These are phyloP conservation scores for Salinomyces thailandicus DNA, from an alignment of 2,329 filamentous ascomycete species.

Conservation along the genomic window DNA sequence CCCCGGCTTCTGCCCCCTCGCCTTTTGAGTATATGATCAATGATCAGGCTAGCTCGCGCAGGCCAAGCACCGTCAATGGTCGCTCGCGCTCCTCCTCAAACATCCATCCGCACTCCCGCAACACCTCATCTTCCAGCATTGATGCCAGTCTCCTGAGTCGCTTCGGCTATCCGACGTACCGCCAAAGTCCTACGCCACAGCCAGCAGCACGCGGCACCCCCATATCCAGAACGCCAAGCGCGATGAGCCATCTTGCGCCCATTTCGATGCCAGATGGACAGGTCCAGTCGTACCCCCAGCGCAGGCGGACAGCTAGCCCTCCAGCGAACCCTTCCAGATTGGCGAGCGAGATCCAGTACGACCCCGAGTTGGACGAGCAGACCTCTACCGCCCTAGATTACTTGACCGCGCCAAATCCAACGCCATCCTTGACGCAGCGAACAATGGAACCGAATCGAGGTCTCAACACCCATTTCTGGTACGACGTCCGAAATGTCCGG, in stretches of 20 bases:
- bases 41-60: slow-evolving; percentile 8
- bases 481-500: slow-evolving; percentile 81
- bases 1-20: slow-evolving; percentile 12
- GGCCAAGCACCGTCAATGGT: slow-evolving; percentile 15
- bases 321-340: slow-evolving; percentile 35
- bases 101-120: slow-evolving; percentile 20
- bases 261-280: slow-evolving; percentile 22
- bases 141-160: slow-evolving; percentile 33
- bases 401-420: slow-evolving; percentile 68
- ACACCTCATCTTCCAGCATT: slow-evolving; percentile 23
- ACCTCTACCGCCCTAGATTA: slow-evolving; percentile 67
- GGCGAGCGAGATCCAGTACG: slow-evolving; percentile 30
- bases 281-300: slow-evolving; percentile 22
- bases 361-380: slow-evolving; percentile 22
- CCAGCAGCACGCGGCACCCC: slow-evolving; percentile 14
- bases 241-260: slow-evolving; percentile 27
- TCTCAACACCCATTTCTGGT: slow-evolving; percentile 81
- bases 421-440: slow-evolving; percentile 69
- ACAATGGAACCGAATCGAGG: slow-evolving; percentile 58
- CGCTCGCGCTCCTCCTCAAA: slow-evolving; percentile 18
- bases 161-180: slow-evolving; percentile 76
- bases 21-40: slow-evolving; percentile 14
- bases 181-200: slow-evolving; percentile 29
- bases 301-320: slow-evolving; percentile 22
- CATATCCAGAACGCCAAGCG: slow-evolving; percentile 25